phyloP scores from a whole-genome alignment of 176 grass and related monocot genomes.

The Raddia distichophylla region DNA sequence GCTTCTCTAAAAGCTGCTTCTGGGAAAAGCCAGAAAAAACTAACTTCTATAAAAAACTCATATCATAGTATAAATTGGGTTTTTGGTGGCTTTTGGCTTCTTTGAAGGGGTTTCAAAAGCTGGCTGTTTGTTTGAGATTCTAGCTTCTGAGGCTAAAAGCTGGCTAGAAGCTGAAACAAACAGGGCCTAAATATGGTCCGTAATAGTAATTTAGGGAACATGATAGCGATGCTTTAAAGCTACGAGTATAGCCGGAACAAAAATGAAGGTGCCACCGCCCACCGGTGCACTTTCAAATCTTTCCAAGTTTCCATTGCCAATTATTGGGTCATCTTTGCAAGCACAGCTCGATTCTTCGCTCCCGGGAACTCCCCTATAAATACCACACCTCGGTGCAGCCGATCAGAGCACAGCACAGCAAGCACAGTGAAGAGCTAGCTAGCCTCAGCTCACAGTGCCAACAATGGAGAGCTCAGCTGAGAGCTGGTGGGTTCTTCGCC shows the following conservation, averaged over 20 bases:
- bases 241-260: background rate
- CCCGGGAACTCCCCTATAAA: constrained; percentile 44
- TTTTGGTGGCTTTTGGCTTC: too few relatives aligned
- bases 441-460: background rate
- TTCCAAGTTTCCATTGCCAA: constrained; percentile 19
- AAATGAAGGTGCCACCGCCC: background rate
- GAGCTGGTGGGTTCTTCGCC: constrained; percentile 66
- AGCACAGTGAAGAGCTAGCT: background rate
- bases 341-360: constrained; percentile 26
- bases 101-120: too few relatives aligned
- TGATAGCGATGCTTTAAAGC: too few relatives aligned
- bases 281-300: constrained; percentile 14
- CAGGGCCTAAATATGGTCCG: too few relatives aligned
- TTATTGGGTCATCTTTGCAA: constrained; percentile 44
- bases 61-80: too few relatives aligned
- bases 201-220: too few relatives aligned
- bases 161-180: too few relatives aligned
- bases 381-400: background rate
- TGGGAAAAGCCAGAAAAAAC: too few relatives aligned
- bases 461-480: constrained; percentile 65
- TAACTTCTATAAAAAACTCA: too few relatives aligned
- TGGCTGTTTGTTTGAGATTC: too few relatives aligned
- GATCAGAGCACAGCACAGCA: constrained; percentile 16
- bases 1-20: too few relatives aligned
- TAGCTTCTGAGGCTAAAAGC: too few relatives aligned